Base-by-base conservation (phyloP, 2,329 filamentous ascomycete genomes). In the Aurifilum marmelostoma region DNA sequence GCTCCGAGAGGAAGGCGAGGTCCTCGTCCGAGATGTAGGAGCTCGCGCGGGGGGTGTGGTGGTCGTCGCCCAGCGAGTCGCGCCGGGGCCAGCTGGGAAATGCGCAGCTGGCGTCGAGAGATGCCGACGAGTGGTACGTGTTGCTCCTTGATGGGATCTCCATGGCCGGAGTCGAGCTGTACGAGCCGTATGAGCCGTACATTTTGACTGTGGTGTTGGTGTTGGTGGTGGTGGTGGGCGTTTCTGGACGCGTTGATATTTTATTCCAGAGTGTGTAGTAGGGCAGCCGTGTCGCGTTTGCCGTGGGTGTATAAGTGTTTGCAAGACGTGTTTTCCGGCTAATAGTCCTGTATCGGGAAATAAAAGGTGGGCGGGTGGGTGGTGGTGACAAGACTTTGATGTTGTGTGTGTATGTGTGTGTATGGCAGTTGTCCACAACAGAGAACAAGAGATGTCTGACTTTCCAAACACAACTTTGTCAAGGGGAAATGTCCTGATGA, bases 21-120 rank as follows among this genome's bases (percentile, higher is more conserved):
- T 90, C 88, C 78, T 90, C 88, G 80, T 90, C 88, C 56, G 87
- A 88, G 72, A 90, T 82, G 77, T 84, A 88, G 0, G 86, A 86
- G 2, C 84, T 84, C 24, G 85, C 83, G 69, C 83, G 82, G 6
- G 69, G 63, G 1, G 39, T 61, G 72, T 81, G 77, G 69, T 81
- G 78, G 69, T 78, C 77, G 66, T 75, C 75, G 73, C 80, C 77
- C 70, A 88, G 82, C 52, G 85, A 86, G 21, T 82, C 80, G 56
- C 86, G 82, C 69, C 85, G 83, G 34, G 86, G 86, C 87, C 87
- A 89, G 32, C 85, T 87, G 37, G 87, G 87, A 73, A 84, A 88
- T 34, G 86, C 87, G 78, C 86, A 88, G 50, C 78, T 78, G 37
- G 80, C 76, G 73, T 83, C 82, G 72, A 81, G 79, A 73, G 79